Percentiles rank a stretch among this genome's conserved stretches.
These are phyloP conservation scores for Tulasnella sp. DNA, from an alignment of 768 basidiomycete genomes.

Conservation along the genomic window DNA sequence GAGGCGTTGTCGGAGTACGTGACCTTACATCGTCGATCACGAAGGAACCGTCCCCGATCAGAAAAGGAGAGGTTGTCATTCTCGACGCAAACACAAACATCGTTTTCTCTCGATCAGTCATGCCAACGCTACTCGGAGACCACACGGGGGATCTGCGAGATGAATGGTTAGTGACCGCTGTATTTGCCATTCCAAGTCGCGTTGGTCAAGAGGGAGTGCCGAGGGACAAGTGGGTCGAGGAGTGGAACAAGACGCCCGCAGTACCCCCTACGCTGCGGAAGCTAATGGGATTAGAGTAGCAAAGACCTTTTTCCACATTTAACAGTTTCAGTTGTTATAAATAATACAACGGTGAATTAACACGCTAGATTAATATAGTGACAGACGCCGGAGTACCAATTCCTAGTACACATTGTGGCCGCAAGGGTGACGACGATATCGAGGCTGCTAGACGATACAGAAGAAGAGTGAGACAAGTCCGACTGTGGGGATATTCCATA, in stretches of 20 bases:
- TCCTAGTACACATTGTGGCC: not conserved
- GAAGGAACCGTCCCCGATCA: not conserved
- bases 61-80: slow-evolving; percentile 38
- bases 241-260: slow-evolving; percentile 17
- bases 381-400: not conserved
- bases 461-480: not conserved
- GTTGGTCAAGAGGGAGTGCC: slow-evolving; percentile 16
- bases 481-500: not conserved
- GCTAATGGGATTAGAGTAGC: not conserved
- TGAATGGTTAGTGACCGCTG: slow-evolving; percentile 50
- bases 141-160: slow-evolving; percentile 28
- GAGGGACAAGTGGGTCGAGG: slow-evolving; percentile 18
- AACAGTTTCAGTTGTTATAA: not conserved
- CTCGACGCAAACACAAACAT: slow-evolving; percentile 64
- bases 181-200: slow-evolving; percentile 39
- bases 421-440: not conserved
- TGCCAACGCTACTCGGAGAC: slow-evolving; percentile 47
- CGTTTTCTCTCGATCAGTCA: slow-evolving; percentile 51
- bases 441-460: not conserved
- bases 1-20: slow-evolving; percentile 50
- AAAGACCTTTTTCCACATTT: not conserved
- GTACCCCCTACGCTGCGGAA: slow-evolving; percentile 13
- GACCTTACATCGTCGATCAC: slow-evolving; percentile 30
- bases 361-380: not conserved
- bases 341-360: not conserved